Base-by-base conservation (phyloP, 495 filamentous ascomycete genomes). In the Parathielavia appendiculata region DNA sequence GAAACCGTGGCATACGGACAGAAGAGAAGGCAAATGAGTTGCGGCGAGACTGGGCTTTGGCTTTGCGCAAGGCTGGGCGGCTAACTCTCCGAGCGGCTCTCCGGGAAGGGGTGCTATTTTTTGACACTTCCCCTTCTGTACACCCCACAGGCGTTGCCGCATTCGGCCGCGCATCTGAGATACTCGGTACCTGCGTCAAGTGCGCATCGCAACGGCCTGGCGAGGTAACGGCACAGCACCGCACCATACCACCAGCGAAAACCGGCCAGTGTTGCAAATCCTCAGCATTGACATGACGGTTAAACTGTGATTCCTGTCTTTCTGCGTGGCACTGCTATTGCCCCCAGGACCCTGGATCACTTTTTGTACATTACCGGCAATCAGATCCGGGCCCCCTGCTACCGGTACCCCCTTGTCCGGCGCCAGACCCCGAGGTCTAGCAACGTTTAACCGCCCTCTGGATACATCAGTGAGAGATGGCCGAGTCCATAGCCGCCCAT, bases 401-500 rank as follows among this genome's bases (percentile, higher is more conserved):
- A 34, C 52, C n/a, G 30, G 17, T 41, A 49, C 46, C 44, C 56
- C 56, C 56, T 38, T 35, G 46, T 54, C 52, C 34, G 16, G 39
- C 50, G 19, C 45, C 58, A 56, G 41, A 48, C 60, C 36, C 51
- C 44, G 51, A 32, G 43, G 48, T 34, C 59, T 54, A 38, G 62
- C 57, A 64, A 56, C 61, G 51, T 50, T 69, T 76, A 76, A 63
- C 75, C 75, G 73, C 74, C 74, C 69, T 74, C 68, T 66, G 58
- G 64, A 57, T 56, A 62, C 57, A 60, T 62, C 64, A 64, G 61
- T 23, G 55, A 46, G 35, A 56, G 45, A 34, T 56, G 62, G 66
- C 56, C 69, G 16, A 32, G 48, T 68, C 66, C 56, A 68, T 79
- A 79, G 71, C 76, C 76, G 76, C 76, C 76, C 71, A 61, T 60